Conservation (phyloP, 257 asterid species). For the Solanum megistacrolobum region DNA sequence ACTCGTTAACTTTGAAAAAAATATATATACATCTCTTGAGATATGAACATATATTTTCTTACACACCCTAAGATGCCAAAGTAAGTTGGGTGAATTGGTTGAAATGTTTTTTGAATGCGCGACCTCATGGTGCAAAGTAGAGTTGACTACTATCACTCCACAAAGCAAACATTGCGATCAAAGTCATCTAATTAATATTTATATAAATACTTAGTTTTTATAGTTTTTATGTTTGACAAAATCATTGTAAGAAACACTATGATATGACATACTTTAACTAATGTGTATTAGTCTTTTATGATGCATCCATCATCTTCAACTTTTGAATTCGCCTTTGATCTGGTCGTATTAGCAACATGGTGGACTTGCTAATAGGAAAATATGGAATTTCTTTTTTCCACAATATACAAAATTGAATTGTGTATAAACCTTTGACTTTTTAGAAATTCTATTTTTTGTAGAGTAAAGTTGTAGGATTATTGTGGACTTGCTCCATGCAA, state of each 20-base stretch:
- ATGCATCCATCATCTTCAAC: too few relatives aligned
- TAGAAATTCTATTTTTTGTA: background rate
- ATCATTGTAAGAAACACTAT: too few relatives aligned
- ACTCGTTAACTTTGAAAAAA: background rate
- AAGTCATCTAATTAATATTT: too few relatives aligned
- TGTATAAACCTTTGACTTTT: background rate
- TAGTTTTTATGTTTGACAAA: too few relatives aligned
- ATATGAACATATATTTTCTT: too few relatives aligned
- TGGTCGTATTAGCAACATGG: background rate
- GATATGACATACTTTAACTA: background rate
- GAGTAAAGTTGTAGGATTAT: background rate
- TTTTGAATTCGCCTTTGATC: too few relatives aligned
- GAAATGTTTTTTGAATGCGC: too few relatives aligned
- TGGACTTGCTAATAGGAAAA: background rate
- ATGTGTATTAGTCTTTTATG: background rate
- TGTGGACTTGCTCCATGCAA: background rate
- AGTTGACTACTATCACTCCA: too few relatives aligned
- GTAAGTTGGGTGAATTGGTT: too few relatives aligned
- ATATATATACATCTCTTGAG: background rate
- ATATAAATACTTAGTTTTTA: too few relatives aligned
- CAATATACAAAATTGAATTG: background rate
- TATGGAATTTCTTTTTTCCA: background rate
- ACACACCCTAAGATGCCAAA: too few relatives aligned
- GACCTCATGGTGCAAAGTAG: background rate
- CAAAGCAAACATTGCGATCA: background rate